These are phyloP conservation scores for Umbelopsis vinacea DNA, from an alignment of 192 early-diverging fungal genomes.

Conservation along the genomic window DNA sequence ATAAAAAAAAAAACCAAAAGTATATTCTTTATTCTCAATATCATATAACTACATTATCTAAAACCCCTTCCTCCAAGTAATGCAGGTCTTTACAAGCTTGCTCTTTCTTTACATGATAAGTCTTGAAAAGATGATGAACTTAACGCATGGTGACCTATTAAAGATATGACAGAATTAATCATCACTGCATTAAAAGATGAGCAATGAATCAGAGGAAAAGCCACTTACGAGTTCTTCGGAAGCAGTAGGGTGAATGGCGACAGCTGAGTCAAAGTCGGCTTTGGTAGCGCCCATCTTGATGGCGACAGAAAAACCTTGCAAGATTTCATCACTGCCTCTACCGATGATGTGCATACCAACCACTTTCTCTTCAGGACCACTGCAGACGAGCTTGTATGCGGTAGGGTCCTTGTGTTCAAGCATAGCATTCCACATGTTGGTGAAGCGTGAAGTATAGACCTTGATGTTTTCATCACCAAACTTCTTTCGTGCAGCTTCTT, in stretches of 20 bases:
- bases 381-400: conserved; percentile 89
- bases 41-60: no score
- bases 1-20: no score
- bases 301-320: conserved; percentile 97
- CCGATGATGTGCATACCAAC: conserved; percentile 96
- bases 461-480: conserved; percentile 83
- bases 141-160: conserved; percentile 19
- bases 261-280: conserved; percentile 92
- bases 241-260: conserved; percentile 97
- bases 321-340: conserved; percentile 83
- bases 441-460: conserved; percentile 86
- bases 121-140: neutral
- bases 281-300: conserved; percentile 99
- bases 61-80: no score
- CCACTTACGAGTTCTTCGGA: conserved; percentile 90
- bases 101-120: no score
- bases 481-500: conserved; percentile 73
- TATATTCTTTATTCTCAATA: no score
- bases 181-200: neutral
- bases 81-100: no score
- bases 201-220: neutral
- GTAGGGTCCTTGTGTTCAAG: conserved; percentile 89
- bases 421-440: conserved; percentile 89
- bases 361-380: conserved; percentile 91
- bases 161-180: neutral